A percentile compares a stretch with the other conserved stretches of the same genome.
Evolutionary conservation across 202 grass and related monocot genomes (phyloP).

Genomic region (Saccharum hybrid): DNA sequence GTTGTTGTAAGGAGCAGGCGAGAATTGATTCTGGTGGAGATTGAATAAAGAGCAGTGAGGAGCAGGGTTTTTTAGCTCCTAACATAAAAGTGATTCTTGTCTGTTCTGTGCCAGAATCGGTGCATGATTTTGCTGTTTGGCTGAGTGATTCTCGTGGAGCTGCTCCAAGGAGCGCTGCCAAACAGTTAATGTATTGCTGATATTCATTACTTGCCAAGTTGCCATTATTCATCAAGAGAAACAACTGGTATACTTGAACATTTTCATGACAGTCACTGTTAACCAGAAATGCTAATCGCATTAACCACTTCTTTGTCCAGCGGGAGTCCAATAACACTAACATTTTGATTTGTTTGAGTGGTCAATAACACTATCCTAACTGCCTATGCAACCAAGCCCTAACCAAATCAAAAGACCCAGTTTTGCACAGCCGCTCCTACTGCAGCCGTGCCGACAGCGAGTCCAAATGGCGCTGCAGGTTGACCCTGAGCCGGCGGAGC

Average conservation of each 20-base stretch:
- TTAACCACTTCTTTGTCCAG: neutral
- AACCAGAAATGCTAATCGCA: neutral
- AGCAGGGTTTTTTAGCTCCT: neutral
- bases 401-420: neutral
- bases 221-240: slow-evolving; percentile 5
- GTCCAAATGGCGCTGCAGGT: slow-evolving; percentile 13
- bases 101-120: neutral
- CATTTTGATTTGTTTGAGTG: neutral
- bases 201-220: neutral
- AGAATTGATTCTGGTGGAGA: neutral
- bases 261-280: neutral
- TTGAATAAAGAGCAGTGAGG: neutral
- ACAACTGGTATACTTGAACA: neutral
- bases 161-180: neutral
- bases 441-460: neutral
- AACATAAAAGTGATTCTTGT: neutral
- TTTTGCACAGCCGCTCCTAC: neutral
- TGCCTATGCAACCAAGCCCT: neutral
- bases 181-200: neutral
- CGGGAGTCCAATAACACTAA: neutral
- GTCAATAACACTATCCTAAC: neutral
- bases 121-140: neutral
- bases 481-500: neutral
- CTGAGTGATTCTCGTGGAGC: neutral
- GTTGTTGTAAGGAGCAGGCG: neutral